These are phyloP conservation scores for Tricholoma sp. DNA, from an alignment of 768 basidiomycete species.

Conservation along the genomic window DNA sequence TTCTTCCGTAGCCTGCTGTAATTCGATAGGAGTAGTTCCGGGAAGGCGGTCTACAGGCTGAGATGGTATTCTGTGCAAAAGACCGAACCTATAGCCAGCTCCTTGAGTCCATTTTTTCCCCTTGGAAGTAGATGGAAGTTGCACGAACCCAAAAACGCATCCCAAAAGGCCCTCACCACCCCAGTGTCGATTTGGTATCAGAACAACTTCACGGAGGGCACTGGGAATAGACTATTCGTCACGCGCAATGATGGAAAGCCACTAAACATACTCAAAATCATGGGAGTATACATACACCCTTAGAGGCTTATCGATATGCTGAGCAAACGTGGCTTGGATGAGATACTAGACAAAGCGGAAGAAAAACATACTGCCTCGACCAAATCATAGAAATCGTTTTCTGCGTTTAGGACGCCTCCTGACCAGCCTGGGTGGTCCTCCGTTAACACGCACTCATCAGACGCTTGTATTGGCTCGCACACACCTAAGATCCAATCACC, in stretches of 20 bases:
- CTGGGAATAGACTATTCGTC: constrained; percentile 33
- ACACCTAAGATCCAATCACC: constrained; percentile 49
- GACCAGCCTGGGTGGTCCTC: constrained; percentile 83
- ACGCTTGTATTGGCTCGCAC: constrained; percentile 1
- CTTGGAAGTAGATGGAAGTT: background rate
- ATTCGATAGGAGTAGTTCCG: constrained; percentile 52
- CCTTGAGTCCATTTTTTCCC: constrained; percentile 5
- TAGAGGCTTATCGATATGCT: constrained; percentile 94
- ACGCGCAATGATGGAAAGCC: constrained; percentile 1
- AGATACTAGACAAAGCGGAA: background rate
- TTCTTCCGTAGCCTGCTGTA: constrained; percentile 43
- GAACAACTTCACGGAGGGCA: constrained; percentile 85
- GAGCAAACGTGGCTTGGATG: constrained; percentile 3
- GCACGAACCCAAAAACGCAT: constrained; percentile 86
- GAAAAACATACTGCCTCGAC: constrained; percentile 74
- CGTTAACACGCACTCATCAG: constrained; percentile 16
- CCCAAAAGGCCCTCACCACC: constrained; percentile 94
- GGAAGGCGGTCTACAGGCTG: constrained; percentile 56
- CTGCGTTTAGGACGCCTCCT: constrained; percentile 84
- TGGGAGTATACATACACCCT: constrained; percentile 95
- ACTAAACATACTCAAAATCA: constrained; percentile 80
- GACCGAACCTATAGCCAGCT: constrained; percentile 59
- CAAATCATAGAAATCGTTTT: constrained; percentile 95
- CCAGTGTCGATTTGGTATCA: constrained; percentile 96
- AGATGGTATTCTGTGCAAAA: constrained; percentile 89